Percentiles rank a stretch among this genome's conserved stretches.
These are phyloP conservation scores for Cladophialophora carrionii DNA, from an alignment of 2,329 filamentous ascomycete species.

Conservation along the genomic window DNA sequence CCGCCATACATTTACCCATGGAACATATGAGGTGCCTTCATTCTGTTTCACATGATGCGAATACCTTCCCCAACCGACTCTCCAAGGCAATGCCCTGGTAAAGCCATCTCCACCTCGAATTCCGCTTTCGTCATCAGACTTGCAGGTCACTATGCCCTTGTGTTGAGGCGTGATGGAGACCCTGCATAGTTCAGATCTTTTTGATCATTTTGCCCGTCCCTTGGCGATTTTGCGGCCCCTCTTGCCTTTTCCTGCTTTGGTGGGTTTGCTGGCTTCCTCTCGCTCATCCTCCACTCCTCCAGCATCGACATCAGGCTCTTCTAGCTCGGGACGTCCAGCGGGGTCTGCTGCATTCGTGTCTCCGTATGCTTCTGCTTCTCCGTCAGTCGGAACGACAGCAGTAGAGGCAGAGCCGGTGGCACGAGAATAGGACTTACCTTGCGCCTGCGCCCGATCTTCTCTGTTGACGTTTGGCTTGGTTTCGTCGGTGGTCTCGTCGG, in stretches of 20 bases:
- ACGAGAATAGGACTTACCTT: not conserved
- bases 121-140: not conserved
- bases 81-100: not conserved
- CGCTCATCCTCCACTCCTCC: constrained; percentile 1
- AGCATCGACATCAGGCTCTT: not conserved
- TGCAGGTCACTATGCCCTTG: not conserved
- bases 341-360: not conserved
- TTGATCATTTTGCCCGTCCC: not conserved
- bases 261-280: not conserved
- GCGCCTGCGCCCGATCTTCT: not conserved
- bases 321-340: not conserved
- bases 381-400: not conserved
- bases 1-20: not conserved
- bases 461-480: not conserved
- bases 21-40: not conserved
- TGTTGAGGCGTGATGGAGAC: too few relatives aligned
- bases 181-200: not conserved
- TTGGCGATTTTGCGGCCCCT: not conserved
- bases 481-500: not conserved
- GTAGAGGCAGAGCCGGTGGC: not conserved
- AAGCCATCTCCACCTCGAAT: not conserved
- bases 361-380: not conserved
- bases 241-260: constrained; percentile 9
- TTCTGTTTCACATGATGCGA: not conserved
- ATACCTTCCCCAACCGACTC: not conserved